A percentile compares a stretch with the other conserved stretches of the same genome.
Conservation (phyloP, 1,284 basidiomycete genomes). For the Ustilago crameri region DNA sequence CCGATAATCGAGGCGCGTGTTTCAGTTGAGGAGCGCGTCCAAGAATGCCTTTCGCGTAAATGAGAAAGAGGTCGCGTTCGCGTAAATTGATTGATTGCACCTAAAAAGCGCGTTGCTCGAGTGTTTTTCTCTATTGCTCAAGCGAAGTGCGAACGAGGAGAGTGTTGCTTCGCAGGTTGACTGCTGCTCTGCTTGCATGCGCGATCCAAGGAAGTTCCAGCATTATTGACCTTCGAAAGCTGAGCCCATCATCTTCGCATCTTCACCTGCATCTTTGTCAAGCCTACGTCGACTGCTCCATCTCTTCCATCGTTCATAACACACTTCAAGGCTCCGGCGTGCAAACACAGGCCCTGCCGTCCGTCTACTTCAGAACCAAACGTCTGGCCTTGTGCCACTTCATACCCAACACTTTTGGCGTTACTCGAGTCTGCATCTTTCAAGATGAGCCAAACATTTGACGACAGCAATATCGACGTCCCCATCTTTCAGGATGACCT, state of each 20-base stretch:
- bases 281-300: no score
- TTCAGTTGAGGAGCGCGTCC: no score
- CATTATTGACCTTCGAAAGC: no score
- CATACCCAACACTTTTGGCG: no score
- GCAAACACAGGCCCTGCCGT: no score
- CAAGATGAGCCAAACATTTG: slow-evolving; percentile 45
- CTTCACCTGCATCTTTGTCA: no score
- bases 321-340: no score
- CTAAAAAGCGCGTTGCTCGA: slow-evolving; percentile 8
- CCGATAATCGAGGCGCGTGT: neutral
- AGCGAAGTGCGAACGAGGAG: neutral
- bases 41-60: slow-evolving; percentile 26
- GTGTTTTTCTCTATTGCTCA: slow-evolving; percentile 16
- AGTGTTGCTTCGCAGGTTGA: neutral
- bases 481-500: slow-evolving; percentile 64
- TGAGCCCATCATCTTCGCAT: no score
- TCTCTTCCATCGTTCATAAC: no score
- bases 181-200: neutral
- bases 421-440: no score
- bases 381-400: neutral
- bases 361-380: neutral
- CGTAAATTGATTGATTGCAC: slow-evolving; percentile 22
- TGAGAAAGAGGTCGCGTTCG: slow-evolving; percentile 8
- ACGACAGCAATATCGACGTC: slow-evolving; percentile 48
- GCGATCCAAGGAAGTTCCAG: no score